Conservation (phyloP, 805 yeast genomes). For the Saccharomycopsis sp. region DNA sequence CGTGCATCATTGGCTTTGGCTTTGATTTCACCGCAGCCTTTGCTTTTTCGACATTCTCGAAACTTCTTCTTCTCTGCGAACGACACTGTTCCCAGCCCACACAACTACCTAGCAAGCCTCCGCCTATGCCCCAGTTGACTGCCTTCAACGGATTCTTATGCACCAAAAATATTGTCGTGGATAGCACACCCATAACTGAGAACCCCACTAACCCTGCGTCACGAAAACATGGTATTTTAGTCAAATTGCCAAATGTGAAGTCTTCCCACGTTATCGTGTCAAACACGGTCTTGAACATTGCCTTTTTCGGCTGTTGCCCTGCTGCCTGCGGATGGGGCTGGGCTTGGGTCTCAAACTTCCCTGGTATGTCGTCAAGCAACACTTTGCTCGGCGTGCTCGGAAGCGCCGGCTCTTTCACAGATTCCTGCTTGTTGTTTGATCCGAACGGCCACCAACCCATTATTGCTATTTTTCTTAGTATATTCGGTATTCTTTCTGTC, state of each 20-base stretch:
- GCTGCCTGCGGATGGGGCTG: slow-evolving; percentile 21
- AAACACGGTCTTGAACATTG: slow-evolving; percentile 35
- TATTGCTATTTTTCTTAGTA: neutral
- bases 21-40: slow-evolving; percentile 30
- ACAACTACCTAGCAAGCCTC: slow-evolving; percentile 69
- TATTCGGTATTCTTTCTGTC: too few species aligned
- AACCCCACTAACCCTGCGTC: slow-evolving; percentile 75
- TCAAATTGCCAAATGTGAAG: slow-evolving; percentile 43
- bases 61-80: slow-evolving; percentile 55
- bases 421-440: neutral
- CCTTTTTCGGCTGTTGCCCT: slow-evolving; percentile 14
- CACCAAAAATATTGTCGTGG: slow-evolving; percentile 57
- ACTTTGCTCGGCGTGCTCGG: neutral
- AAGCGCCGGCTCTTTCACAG: neutral
- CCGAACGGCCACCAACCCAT: slow-evolving; percentile 2
- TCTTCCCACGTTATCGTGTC: slow-evolving; percentile 40
- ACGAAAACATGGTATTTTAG: slow-evolving; percentile 68
- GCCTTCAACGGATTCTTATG: slow-evolving; percentile 59
- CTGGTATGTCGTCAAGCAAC: slow-evolving; percentile 22
- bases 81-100: slow-evolving; percentile 95
- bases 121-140: slow-evolving; percentile 78
- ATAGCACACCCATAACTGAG: slow-evolving; percentile 62
- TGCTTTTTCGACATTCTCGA: slow-evolving; percentile 63
- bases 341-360: slow-evolving; percentile 29
- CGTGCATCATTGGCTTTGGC: slow-evolving; percentile 15